These are phyloP conservation scores for Zymoseptoria brevis DNA, from an alignment of 2,329 filamentous ascomycete genomes.

Conservation along the genomic window DNA sequence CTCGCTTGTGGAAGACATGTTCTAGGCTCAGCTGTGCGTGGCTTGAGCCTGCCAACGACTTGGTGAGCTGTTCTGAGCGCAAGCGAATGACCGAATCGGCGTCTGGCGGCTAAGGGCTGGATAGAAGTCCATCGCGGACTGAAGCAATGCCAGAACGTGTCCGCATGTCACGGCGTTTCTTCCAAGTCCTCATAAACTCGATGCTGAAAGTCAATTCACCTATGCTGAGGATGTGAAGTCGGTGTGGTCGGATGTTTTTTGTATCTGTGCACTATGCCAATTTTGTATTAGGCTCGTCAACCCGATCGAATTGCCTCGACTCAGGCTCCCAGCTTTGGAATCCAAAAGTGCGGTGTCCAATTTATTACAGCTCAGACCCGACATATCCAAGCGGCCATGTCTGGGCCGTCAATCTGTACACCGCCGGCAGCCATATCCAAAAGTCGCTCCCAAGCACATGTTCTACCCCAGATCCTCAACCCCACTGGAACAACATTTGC, in stretches of 20 bases:
- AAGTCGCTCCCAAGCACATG: not conserved
- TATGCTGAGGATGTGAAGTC: not conserved
- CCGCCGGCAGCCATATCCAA: not conserved
- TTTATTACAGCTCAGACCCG: not conserved
- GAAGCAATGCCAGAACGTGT: too few species aligned
- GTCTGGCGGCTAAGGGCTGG: too few species aligned
- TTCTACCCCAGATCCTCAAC: constrained; percentile 21
- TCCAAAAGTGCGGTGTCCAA: not conserved
- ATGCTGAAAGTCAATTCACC: too few species aligned
- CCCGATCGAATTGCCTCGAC: not conserved
- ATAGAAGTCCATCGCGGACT: too few species aligned
- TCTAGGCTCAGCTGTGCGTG: not conserved
- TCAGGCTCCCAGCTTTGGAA: not conserved
- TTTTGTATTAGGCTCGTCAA: not conserved
- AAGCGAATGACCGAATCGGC: too few species aligned
- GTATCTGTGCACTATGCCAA: not conserved
- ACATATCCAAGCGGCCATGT: not conserved
- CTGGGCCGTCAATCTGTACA: too few species aligned
- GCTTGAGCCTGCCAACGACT: too few species aligned
- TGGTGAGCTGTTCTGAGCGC: too few species aligned
- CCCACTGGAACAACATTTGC: constrained; percentile 45
- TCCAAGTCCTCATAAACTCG: too few species aligned
- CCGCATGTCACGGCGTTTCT: too few species aligned
- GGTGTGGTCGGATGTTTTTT: not conserved
- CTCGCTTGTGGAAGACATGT: not conserved